Conservation (phyloP, 2,329 filamentous ascomycete genomes). For the Chrysoporthe deuterocubensis region DNA sequence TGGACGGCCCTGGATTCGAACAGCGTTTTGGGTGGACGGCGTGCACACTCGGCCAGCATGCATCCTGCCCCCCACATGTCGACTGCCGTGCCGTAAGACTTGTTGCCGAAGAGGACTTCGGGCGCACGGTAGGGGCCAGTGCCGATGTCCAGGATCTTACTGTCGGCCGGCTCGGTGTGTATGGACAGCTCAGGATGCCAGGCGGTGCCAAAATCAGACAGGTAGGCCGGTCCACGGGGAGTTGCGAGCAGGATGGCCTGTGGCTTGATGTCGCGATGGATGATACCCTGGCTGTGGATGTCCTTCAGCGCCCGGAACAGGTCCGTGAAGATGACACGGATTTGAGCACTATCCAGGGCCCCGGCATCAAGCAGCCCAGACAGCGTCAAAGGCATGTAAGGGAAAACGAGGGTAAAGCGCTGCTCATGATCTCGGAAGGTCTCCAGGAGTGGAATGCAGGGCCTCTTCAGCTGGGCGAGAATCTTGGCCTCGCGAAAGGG, state of each 20-base stretch:
- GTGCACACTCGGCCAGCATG: slow-evolving; percentile 77
- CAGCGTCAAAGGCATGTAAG: slow-evolving; percentile 78
- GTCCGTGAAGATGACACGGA: slow-evolving; percentile 60
- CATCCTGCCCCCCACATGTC: slow-evolving; percentile 92
- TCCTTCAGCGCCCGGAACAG: slow-evolving; percentile 72
- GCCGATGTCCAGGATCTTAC: slow-evolving; percentile 90
- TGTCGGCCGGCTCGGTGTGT: slow-evolving; percentile 63
- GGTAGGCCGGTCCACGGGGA: slow-evolving; percentile 70
- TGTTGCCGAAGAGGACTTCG: slow-evolving; percentile 86
- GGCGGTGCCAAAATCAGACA: slow-evolving; percentile 91
- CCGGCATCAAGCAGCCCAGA: slow-evolving; percentile 64
- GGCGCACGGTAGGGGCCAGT: slow-evolving; percentile 91
- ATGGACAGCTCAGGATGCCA: slow-evolving; percentile 70
- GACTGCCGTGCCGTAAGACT: slow-evolving; percentile 69
- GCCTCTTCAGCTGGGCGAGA: slow-evolving; percentile 60
- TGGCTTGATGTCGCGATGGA: slow-evolving; percentile 94
- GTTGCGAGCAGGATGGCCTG: slow-evolving; percentile 80
- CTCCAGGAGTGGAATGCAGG: slow-evolving; percentile 70
- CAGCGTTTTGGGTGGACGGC: slow-evolving; percentile 60
- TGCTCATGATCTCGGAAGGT: slow-evolving; percentile 74
- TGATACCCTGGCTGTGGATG: slow-evolving; percentile 75
- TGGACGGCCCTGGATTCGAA: slow-evolving; percentile 76
- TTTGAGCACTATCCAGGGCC: slow-evolving; percentile 39
- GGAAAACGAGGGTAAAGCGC: slow-evolving; percentile 80
- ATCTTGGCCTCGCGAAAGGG: slow-evolving; percentile 79